A percentile compares a stretch with the other conserved stretches of the same genome.
Evolutionary conservation across 257 asterid genomes (phyloP).

Genomic region (Coffea eugenioides): DNA sequence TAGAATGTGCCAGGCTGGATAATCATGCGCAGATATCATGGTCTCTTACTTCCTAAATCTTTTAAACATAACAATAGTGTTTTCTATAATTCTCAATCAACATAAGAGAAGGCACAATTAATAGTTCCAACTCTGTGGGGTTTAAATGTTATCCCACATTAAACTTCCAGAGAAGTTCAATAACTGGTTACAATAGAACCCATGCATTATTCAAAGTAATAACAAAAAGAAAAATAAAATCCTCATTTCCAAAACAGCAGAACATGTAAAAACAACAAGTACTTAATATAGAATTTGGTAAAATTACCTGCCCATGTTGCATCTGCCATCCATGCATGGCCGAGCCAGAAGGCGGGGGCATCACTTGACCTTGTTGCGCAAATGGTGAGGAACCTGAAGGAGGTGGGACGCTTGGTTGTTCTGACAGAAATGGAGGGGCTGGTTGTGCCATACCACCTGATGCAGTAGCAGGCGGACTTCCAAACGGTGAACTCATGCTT

Average conservation of each 20-base stretch:
- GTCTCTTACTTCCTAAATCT: neutral
- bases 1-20: neutral
- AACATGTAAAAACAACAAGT: neutral
- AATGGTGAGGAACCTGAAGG: slow-evolving; percentile 70
- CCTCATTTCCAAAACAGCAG: neutral
- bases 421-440: slow-evolving; percentile 56
- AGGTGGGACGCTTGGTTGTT: slow-evolving; percentile 54
- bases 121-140: neutral
- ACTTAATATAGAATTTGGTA: slow-evolving; percentile 10
- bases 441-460: slow-evolving; percentile 62
- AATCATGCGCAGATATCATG: neutral
- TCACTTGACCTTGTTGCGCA: slow-evolving; percentile 53
- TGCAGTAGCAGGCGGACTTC: slow-evolving; percentile 65
- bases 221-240: neutral
- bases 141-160: neutral
- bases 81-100: neutral
- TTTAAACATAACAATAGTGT: neutral
- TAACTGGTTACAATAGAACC: neutral
- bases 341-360: slow-evolving; percentile 57
- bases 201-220: neutral
- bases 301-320: slow-evolving; percentile 71
- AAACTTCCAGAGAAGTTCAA: neutral
- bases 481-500: slow-evolving; percentile 71
- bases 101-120: neutral
- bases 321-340: slow-evolving; percentile 79